phyloP scores from a whole-genome alignment of 345 rosid genomes.

The Mangifera indica region DNA sequence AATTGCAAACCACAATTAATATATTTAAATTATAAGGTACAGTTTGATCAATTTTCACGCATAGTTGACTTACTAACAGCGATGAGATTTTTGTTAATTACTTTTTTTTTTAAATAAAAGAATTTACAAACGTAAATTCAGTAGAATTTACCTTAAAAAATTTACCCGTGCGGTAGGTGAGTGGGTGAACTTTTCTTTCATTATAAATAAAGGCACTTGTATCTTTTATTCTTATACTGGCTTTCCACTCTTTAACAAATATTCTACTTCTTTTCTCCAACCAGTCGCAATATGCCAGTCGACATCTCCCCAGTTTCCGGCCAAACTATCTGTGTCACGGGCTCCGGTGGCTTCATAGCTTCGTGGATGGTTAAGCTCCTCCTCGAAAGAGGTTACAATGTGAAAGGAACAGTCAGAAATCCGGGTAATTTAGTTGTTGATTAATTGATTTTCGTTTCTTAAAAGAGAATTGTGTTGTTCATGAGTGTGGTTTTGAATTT shows the following conservation, averaged over 20 bases:
- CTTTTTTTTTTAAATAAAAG: no score
- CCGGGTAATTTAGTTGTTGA: constrained; percentile 43
- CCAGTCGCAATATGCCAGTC: constrained; percentile 38
- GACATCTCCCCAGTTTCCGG: constrained; percentile 43
- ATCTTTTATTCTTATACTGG: not conserved
- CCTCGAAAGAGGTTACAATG: constrained; percentile 74
- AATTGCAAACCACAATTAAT: no score
- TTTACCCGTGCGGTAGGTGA: constrained; percentile 4
- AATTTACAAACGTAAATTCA: no score
- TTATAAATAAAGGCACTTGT: not conserved
- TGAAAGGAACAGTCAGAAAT: constrained; percentile 82
- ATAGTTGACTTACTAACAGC: no score
- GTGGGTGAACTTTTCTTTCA: not conserved
- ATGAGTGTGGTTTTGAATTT: not conserved
- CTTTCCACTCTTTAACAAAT: not conserved
- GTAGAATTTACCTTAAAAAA: no score
- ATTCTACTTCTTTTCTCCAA: not conserved
- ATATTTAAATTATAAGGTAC: no score
- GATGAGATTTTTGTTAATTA: no score
- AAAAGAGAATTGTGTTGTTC: not conserved
- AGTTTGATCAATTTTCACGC: no score
- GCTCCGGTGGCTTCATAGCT: constrained; percentile 97
- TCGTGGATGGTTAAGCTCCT: constrained; percentile 94
- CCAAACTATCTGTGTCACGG: constrained; percentile 85
- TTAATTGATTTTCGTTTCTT: not conserved